A percentile compares a stretch with the other conserved stretches of the same genome.
Evolutionary conservation across 2,329 filamentous ascomycete genomes (phyloP).

Genomic region (Phialophora tarda): DNA sequence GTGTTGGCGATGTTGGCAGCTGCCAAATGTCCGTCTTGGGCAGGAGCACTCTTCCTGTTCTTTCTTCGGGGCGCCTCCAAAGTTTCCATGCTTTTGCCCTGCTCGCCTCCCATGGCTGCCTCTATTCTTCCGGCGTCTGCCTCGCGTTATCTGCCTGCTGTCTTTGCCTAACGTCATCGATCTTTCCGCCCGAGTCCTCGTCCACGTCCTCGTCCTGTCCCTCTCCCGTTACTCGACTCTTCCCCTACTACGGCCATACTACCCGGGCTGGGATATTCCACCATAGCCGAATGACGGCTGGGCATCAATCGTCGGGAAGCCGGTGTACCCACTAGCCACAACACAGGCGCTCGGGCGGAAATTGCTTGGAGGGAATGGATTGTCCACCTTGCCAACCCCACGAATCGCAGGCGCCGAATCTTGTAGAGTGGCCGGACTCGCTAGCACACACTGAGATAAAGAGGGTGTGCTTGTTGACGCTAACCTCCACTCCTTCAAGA

Average conservation of each 20-base stretch:
- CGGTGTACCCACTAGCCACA: constrained; percentile 19
- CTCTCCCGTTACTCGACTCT: not conserved
- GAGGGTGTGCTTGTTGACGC: constrained; percentile 16
- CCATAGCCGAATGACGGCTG: constrained; percentile 16
- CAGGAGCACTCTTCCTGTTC: constrained; percentile 10
- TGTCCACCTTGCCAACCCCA: constrained; percentile 20
- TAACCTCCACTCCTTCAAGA: constrained; percentile 4
- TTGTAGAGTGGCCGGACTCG: constrained; percentile 20
- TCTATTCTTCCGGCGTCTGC: not conserved
- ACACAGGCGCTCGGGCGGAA: constrained; percentile 25
- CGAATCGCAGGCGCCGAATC: constrained; percentile 27
- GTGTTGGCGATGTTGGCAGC: constrained; percentile 6
- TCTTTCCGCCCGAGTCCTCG: not conserved
- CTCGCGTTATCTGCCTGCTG: not conserved
- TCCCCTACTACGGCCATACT: not conserved
- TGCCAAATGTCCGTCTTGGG: constrained; percentile 12
- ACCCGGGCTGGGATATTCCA: not conserved
- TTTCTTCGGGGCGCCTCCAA: constrained; percentile 1
- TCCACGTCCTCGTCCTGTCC: too few relatives aligned
- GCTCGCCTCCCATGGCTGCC: not conserved
- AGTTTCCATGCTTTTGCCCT: not conserved
- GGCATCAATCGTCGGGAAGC: constrained; percentile 17
- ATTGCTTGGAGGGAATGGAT: constrained; percentile 25
- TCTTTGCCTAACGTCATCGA: not conserved
- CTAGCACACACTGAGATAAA: constrained; percentile 23